Percentiles rank a stretch among this genome's conserved stretches.
These are phyloP conservation scores for Tulasnella sp. DNA, from an alignment of 768 basidiomycete species.

Conservation along the genomic window DNA sequence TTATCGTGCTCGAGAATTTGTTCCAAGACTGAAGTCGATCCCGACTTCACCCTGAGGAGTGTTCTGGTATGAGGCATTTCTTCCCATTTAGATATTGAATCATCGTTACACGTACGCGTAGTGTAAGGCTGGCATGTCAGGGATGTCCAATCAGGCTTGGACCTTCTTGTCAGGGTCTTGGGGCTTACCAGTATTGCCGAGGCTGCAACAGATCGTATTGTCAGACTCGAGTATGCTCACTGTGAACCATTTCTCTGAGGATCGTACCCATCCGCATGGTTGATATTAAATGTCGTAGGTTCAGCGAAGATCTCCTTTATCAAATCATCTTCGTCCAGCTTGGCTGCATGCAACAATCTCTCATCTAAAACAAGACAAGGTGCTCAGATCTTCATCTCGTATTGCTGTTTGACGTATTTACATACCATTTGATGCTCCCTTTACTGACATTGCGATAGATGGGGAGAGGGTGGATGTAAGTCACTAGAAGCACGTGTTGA, in stretches of 20 bases:
- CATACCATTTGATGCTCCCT: slow-evolving; percentile 18
- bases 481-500: neutral
- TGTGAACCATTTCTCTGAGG: slow-evolving; percentile 8
- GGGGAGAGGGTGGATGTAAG: neutral
- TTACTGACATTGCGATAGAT: slow-evolving; percentile 1
- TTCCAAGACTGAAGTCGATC: slow-evolving; percentile 54
- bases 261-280: slow-evolving; percentile 65
- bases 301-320: slow-evolving; percentile 46
- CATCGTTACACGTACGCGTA: slow-evolving; percentile 5
- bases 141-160: too few species aligned
- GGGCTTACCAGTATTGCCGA: slow-evolving; percentile 69
- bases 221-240: neutral
- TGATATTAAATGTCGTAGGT: slow-evolving; percentile 49
- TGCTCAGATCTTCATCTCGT: neutral
- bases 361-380: slow-evolving; percentile 39
- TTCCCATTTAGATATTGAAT: too few species aligned
- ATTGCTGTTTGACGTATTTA: neutral
- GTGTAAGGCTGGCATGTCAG: neutral
- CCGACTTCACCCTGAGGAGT: slow-evolving; percentile 37
- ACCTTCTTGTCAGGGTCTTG: neutral
- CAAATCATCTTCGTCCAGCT: slow-evolving; percentile 59
- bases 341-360: slow-evolving; percentile 59
- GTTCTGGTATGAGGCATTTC: neutral
- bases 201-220: slow-evolving; percentile 21
- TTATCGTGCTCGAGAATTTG: slow-evolving; percentile 59